Evolutionary conservation across 208 protist species (phyloP), one percentile per base, ranked within the genome.

Genomic region (Leptomonas seymouri): DNA sequence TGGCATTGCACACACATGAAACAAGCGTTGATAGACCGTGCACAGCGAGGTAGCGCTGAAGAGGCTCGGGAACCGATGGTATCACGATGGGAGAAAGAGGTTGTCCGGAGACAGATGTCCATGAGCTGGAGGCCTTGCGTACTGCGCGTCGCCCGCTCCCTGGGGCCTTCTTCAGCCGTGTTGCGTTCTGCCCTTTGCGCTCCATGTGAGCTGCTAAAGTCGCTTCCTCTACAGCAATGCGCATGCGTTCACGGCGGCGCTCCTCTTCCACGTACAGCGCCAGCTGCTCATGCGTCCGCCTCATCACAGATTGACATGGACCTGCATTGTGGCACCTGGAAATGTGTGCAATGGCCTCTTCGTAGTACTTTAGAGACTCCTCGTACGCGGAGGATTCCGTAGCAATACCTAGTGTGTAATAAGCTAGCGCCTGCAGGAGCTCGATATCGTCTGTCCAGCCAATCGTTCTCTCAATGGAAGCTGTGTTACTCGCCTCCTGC

Each of bases 21-120:
- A 80, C 46, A n/a, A 60, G 27, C 9, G 70, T 66, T 5, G 68
- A 59, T 12, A 79, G 44, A 3, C 78, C 67, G 45, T 73, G 72
- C 42, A 56, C 53, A 11, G 53, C 41, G 44, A 82, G 64, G 59
- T 74, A 74, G 15, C 12, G 5, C 9, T 61, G 72, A 42, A 79
- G 67, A 44, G 63, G 62, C 14, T 73, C 72, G 30, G 70, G 67
- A 25, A 79, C 25, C 16, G 72, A 53, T 7, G 77, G 77, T 9
- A 61, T 49, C n/a, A 50, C 56, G 25, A 76, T 54, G 14, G 55
- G 56, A 0, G 46, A 30, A 20, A 51, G n/a, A 5, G 20, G 51
- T 16, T 44, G 49, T 12, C 58, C 71, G 34, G 41, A 60, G 7
- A 66, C 31, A 6, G 62, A 76, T 3, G 48, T 9, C 11, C 71